A percentile compares a stretch with the other conserved stretches of the same genome.
phyloP scores from a whole-genome alignment of 2,329 filamentous ascomycete genomes.

The Sclerotinia spermophila region DNA sequence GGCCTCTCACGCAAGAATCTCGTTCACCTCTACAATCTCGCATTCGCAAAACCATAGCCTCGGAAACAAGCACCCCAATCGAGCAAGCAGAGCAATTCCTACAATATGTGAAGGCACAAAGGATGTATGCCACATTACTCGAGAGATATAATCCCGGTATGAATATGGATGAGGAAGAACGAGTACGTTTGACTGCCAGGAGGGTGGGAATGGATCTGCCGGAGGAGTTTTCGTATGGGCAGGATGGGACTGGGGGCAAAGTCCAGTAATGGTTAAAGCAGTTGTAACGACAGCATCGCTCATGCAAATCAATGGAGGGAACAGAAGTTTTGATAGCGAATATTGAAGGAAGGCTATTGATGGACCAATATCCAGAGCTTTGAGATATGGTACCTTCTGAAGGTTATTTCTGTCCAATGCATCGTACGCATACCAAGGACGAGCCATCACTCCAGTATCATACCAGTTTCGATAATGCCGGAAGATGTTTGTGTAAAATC shows the following conservation, averaged over 20 bases:
- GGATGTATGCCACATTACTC: constrained; percentile 73
- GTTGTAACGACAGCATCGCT: neutral
- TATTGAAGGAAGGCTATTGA: neutral
- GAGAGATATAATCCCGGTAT: constrained; percentile 94
- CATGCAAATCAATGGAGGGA: neutral
- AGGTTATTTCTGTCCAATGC: neutral
- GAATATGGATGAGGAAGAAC: constrained; percentile 80
- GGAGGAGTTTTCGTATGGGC: constrained; percentile 46
- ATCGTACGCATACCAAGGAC: neutral
- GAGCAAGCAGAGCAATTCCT: constrained; percentile 72
- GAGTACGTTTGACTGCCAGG: constrained; percentile 76
- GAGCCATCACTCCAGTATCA: neutral
- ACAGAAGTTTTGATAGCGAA: neutral
- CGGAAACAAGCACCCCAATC: constrained; percentile 34
- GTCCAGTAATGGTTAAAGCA: constrained; percentile 7
- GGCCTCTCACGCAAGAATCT: constrained; percentile 46
- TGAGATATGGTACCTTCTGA: neutral
- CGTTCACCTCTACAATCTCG: constrained; percentile 68
- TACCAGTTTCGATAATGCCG: neutral
- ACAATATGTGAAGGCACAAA: constrained; percentile 79
- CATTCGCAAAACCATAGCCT: constrained; percentile 61
- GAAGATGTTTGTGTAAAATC: neutral
- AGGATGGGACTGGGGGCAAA: constrained; percentile 11
- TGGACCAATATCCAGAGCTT: neutral
- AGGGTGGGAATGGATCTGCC: constrained; percentile 90